Percentiles rank a stretch among this genome's conserved stretches.
phyloP scores from a whole-genome alignment of 129 eudicot genomes.

The Erigeron canadensis region DNA sequence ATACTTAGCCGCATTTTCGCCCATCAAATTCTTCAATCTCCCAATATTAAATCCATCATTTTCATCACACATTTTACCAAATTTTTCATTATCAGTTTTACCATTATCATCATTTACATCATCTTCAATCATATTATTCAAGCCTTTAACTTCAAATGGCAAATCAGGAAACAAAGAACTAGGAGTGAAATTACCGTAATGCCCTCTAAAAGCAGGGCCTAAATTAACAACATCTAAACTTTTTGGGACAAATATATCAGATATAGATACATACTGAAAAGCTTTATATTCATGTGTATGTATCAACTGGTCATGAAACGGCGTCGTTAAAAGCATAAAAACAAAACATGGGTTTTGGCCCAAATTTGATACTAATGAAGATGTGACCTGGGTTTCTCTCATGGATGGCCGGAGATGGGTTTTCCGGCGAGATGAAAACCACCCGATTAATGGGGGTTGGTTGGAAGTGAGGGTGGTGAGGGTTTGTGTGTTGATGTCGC shows the following conservation, averaged over 20 bases:
- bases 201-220: conserved; percentile 81
- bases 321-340: conserved; percentile 71
- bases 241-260: conserved; percentile 47
- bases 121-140: conserved; percentile 56
- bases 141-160: conserved; percentile 42
- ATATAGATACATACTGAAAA: conserved; percentile 42
- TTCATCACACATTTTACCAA: conserved; percentile 47
- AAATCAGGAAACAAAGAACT: conserved; percentile 54
- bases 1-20: conserved; percentile 50
- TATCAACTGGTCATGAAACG: conserved; percentile 62
- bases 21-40: conserved; percentile 59
- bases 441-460: conserved; percentile 60
- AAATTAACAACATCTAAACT: conserved; percentile 62
- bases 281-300: conserved; percentile 83
- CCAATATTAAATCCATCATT: conserved; percentile 46
- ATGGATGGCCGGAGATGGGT: conserved; percentile 84
- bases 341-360: conserved; percentile 45
- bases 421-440: conserved; percentile 82
- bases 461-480: conserved; percentile 33
- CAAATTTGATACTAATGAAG: conserved; percentile 37
- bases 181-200: conserved; percentile 61
- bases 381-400: conserved; percentile 48
- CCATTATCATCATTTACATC: conserved; percentile 50
- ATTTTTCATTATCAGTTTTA: conserved; percentile 43
- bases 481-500: conserved; percentile 30